Evolutionary conservation across 495 filamentous ascomycete species (phyloP).

Genomic region (Aspergillus baeticus): DNA sequence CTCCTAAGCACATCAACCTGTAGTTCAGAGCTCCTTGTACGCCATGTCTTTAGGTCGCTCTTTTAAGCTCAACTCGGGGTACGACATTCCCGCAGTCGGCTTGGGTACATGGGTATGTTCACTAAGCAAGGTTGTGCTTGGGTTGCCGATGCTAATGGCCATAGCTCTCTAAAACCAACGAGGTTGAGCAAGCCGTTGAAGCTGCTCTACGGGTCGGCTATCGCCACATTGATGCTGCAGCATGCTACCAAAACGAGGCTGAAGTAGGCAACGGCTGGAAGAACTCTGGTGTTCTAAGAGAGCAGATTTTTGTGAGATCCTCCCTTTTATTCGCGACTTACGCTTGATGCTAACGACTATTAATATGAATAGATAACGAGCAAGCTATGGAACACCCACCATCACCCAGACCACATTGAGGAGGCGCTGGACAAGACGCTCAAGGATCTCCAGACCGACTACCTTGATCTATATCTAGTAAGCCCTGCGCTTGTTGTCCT

Average conservation of each 20-base stretch:
- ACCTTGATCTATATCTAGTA: conserved; percentile 50
- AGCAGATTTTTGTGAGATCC: conserved; percentile 41
- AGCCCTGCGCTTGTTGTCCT: background rate
- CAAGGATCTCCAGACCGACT: conserved; percentile 42
- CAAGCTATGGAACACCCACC: conserved; percentile 47
- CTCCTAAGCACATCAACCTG: background rate
- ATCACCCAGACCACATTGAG: conserved; percentile 39
- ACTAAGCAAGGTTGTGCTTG: background rate
- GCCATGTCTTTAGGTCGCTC: conserved; percentile 38
- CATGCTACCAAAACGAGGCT: conserved; percentile 41
- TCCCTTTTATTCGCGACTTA: background rate
- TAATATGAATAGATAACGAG: conserved; percentile 30
- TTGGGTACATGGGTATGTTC: conserved; percentile 32
- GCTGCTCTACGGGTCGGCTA: conserved; percentile 47
- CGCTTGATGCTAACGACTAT: background rate
- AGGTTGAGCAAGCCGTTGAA: conserved; percentile 51
- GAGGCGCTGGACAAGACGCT: conserved; percentile 43
- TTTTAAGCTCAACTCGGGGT: conserved; percentile 41
- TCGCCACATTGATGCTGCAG: conserved; percentile 42
- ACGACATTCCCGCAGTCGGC: conserved; percentile 37
- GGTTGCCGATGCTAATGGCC: background rate
- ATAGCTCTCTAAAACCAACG: conserved; percentile 47
- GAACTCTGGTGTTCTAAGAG: conserved; percentile 39
- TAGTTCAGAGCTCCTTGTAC: background rate
- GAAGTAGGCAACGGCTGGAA: conserved; percentile 45